Percentiles rank a stretch among this genome's conserved stretches.
Evolutionary conservation across 352 stramenopile genomes (phyloP).

Genomic region (Pythium volutum): DNA sequence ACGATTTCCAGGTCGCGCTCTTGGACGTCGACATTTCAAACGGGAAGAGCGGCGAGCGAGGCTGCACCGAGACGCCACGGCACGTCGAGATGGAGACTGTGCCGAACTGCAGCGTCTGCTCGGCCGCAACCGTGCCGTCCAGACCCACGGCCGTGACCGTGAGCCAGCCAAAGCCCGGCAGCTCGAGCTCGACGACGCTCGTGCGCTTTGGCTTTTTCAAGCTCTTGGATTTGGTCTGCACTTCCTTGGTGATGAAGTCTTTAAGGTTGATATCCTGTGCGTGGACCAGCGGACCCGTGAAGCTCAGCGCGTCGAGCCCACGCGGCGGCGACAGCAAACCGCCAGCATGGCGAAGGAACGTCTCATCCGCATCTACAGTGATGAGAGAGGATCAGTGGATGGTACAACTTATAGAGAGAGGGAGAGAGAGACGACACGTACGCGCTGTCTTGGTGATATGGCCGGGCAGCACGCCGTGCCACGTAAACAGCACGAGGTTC

Average conservation of each 20-base stretch:
- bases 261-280: conserved; percentile 58
- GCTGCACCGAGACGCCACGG: conserved; percentile 50
- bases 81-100: conserved; percentile 68
- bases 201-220: conserved; percentile 76
- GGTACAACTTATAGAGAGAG: neutral
- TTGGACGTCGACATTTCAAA: conserved; percentile 81
- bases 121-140: conserved; percentile 62
- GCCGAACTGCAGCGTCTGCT: conserved; percentile 56
- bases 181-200: conserved; percentile 70
- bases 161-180: conserved; percentile 81
- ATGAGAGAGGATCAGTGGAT: neutral
- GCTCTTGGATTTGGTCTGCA: conserved; percentile 69
- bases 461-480: conserved; percentile 81
- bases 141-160: conserved; percentile 75
- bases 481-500: conserved; percentile 71
- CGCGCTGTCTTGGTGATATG: conserved; percentile 78
- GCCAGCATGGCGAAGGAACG: conserved; percentile 76
- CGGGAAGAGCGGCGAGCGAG: conserved; percentile 66
- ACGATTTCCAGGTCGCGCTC: conserved; percentile 73
- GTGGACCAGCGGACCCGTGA: conserved; percentile 57
- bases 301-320: conserved; percentile 74
- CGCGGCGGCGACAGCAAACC: conserved; percentile 73
- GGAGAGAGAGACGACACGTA: conserved; percentile 31
- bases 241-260: conserved; percentile 63
- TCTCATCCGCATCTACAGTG: conserved; percentile 60